phyloP scores from a whole-genome alignment of 2,329 filamentous ascomycete species.

The Kalmusia sp. region DNA sequence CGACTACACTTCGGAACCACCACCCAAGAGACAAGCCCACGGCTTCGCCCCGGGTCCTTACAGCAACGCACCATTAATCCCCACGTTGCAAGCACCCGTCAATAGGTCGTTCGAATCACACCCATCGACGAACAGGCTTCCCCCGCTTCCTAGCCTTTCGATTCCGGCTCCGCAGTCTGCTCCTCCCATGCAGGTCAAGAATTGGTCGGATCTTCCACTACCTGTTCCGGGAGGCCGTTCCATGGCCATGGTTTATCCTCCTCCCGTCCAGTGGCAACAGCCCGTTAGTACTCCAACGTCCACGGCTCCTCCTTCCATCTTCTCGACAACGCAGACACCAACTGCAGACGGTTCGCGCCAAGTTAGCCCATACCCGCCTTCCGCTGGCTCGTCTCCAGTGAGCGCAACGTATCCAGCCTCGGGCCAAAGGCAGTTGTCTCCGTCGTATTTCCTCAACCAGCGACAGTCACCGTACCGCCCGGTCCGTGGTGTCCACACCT shows the following conservation, averaged over 20 bases:
- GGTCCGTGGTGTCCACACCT: conserved; percentile 84
- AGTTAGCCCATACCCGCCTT: conserved; percentile 60
- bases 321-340: conserved; percentile 36
- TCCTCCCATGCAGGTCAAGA: conserved; percentile 44
- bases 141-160: conserved; percentile 76
- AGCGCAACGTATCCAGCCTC: conserved; percentile 67
- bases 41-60: conserved; percentile 45
- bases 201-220: conserved; percentile 54
- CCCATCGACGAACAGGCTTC: conserved; percentile 56
- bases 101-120: conserved; percentile 44
- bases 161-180: conserved; percentile 60
- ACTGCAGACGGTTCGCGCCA: conserved; percentile 53
- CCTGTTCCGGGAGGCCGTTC: conserved; percentile 66
- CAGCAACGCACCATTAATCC: conserved; percentile 42
- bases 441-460: conserved; percentile 85
- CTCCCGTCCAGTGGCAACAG: conserved; percentile 60
- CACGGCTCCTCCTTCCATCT: conserved; percentile 30
- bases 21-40: conserved; percentile 60
- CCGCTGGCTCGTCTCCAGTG: conserved; percentile 71
- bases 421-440: conserved; percentile 78
- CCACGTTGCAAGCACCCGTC: conserved; percentile 43
- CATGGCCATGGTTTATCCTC: conserved; percentile 79
- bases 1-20: conserved; percentile 63
- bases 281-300: conserved; percentile 48
- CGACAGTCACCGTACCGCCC: conserved; percentile 92